Evolutionary conservation across 73 alveolate genomes (phyloP).

Genomic region (Uronychia setigera): DNA sequence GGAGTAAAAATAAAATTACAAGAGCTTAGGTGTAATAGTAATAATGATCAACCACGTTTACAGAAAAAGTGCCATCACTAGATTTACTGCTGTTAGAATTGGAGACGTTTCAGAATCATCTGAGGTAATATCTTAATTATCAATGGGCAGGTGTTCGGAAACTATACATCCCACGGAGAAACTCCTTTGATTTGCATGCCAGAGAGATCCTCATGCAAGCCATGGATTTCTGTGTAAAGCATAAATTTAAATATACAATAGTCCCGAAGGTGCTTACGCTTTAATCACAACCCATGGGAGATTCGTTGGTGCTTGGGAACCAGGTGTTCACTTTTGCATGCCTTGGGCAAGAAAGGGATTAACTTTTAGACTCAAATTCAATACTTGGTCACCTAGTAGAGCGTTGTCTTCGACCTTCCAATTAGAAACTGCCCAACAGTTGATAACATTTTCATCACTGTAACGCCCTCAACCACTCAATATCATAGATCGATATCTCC

Average conservation of each 20-base stretch:
- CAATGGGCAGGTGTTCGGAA: constrained; percentile 49
- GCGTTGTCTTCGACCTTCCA: constrained; percentile 51
- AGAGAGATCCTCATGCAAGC: constrained; percentile 32
- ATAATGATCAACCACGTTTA: constrained; percentile 22
- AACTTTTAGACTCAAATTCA: constrained; percentile 48
- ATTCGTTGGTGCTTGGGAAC: constrained; percentile 48
- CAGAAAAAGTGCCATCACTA: constrained; percentile 28
- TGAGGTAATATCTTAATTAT: constrained; percentile 21
- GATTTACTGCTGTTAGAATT: constrained; percentile 60
- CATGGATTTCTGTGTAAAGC: constrained; percentile 28
- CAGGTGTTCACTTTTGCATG: constrained; percentile 56
- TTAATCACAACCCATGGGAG: constrained; percentile 63
- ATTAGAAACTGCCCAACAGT: constrained; percentile 63
- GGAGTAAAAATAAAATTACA: constrained; percentile 1
- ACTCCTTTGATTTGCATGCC: constrained; percentile 50
- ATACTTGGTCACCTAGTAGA: constrained; percentile 60
- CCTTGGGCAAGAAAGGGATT: constrained; percentile 38
- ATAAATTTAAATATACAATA: not conserved
- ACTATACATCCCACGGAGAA: constrained; percentile 67
- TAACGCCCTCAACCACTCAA: not conserved
- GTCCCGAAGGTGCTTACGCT: constrained; percentile 78
- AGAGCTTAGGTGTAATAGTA: constrained; percentile 7
- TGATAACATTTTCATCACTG: constrained; percentile 58
- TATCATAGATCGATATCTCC: constrained; percentile 48
- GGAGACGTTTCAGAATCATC: constrained; percentile 55